These are phyloP conservation scores for Mucor piriformis DNA, from an alignment of 371 early-diverging fungal species.

Conservation along the genomic window DNA sequence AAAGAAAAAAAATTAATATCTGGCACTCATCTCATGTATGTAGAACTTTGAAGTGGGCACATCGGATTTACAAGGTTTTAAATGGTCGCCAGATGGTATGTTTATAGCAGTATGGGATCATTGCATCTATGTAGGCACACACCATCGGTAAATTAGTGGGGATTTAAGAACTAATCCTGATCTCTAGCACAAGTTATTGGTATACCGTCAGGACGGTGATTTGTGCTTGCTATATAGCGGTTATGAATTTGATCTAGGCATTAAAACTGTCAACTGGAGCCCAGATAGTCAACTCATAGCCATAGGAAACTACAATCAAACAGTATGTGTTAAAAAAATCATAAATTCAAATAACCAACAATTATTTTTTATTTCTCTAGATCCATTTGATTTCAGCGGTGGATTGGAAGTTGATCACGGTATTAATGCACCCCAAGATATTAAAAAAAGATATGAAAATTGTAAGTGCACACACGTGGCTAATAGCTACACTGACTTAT, in stretches of 20 bases:
- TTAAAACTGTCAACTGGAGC: slow-evolving; percentile 73
- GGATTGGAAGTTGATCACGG: slow-evolving; percentile 35
- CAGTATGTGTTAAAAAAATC: slow-evolving; percentile 36
- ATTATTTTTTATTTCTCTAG: slow-evolving; percentile 9
- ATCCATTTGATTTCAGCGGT: slow-evolving; percentile 26
- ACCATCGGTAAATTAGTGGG: background rate
- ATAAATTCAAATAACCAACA: slow-evolving; percentile 31
- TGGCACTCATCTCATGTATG: background rate
- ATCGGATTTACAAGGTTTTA: slow-evolving; percentile 65
- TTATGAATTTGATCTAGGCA: slow-evolving; percentile 70
- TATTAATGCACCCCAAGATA: slow-evolving; percentile 20
- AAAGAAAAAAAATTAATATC: background rate
- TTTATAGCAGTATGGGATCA: slow-evolving; percentile 78
- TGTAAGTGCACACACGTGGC: background rate
- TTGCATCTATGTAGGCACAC: slow-evolving; percentile 45
- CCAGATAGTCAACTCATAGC: slow-evolving; percentile 78
- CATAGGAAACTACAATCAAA: slow-evolving; percentile 78
- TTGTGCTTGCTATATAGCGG: slow-evolving; percentile 54
- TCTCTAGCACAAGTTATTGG: slow-evolving; percentile 62
- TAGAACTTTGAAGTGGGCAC: slow-evolving; percentile 72
- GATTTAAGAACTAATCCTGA: background rate
- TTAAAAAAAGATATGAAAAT: background rate
- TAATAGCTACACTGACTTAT: background rate
- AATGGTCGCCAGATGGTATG: slow-evolving; percentile 86
- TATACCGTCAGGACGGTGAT: slow-evolving; percentile 75